Percentiles rank a stretch among this genome's conserved stretches.
Evolutionary conservation across 2,329 filamentous ascomycete species (phyloP).

Genomic region (Calycina herbarum): DNA sequence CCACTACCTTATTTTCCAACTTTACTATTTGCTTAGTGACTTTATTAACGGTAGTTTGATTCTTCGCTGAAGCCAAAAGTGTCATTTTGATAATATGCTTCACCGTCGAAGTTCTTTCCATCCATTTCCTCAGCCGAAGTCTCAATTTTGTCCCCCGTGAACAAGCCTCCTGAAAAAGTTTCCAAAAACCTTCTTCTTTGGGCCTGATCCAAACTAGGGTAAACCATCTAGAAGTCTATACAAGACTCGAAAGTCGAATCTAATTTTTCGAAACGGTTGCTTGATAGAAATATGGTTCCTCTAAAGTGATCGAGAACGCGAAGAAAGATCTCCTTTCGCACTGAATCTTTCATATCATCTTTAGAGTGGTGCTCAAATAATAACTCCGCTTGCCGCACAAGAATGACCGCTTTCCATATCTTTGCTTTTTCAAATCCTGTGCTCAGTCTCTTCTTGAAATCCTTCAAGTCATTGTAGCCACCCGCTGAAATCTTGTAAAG

Average conservation of each 20-base stretch:
- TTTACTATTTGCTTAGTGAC: no score
- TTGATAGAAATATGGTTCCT: background rate
- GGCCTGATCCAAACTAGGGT: background rate
- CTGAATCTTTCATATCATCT: background rate
- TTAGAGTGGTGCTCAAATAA: background rate
- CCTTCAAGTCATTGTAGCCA: background rate
- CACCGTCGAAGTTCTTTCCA: no score
- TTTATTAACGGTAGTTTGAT: no score
- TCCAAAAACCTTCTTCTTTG: background rate
- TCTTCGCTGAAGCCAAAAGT: no score
- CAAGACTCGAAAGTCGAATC: background rate
- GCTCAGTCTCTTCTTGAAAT: background rate
- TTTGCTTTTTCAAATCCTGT: background rate
- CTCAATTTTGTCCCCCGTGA: no score
- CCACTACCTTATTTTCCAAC: no score
- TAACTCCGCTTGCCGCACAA: background rate
- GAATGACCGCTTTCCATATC: background rate
- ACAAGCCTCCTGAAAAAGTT: no score
- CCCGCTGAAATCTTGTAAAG: background rate
- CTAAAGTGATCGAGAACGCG: background rate
- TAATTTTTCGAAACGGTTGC: background rate
- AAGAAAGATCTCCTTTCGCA: background rate
- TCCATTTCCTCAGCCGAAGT: no score
- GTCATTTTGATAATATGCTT: no score
- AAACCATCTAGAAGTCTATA: background rate